Base-by-base conservation (phyloP, 2,329 filamentous ascomycete species). In the Aspergillus candidus region DNA sequence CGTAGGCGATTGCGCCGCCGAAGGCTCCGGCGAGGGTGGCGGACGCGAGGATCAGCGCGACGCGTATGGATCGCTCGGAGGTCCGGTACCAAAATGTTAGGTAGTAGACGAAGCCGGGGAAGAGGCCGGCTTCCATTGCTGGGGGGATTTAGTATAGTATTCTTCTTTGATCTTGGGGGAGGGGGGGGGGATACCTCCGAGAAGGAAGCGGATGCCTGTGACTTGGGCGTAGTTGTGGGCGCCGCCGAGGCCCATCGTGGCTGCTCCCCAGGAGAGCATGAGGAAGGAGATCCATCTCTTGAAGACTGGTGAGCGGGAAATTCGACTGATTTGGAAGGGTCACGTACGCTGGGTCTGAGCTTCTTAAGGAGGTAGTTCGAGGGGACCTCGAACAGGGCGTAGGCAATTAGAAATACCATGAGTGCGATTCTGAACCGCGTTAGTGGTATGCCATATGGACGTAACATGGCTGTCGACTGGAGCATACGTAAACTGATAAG, bases 51-150 rank as follows among this genome's bases (percentile, higher is more conserved):
- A 73, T 69, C 48, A 75, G 71, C 0, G 76, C 75, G 56, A 85
- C 75, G 6, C 80, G 76, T 56, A 79, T 74, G 2, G 73, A 75
- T 14, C 76, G 68, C 57, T 82, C 78, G 3, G 75, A 71, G 5
- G 72, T 68, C 13, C 74, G 72, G 54, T 80, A 80, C 68, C 77
- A 78, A 52, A 78, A 78, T 3, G 72, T 72, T 4, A 75, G 54
- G 49, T 71, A 72, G 49, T 68, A 70, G 8, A 73, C 71, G 12
- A 76, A 60, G 1, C 72, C 70, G 0, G 74, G 74, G 43, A 76
- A 75, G 8, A 77, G 57, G 0, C 73, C 73, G 3, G 72, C 71
- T 55, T 77, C 74, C 47, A 73, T 69, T n/a, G 72, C 67, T 54
- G 27, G 12, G 14, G 13, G 14, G 4, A 7, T 14, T 35, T 12